Base-by-base conservation (phyloP, 768 basidiomycete genomes). In the Suillus plorans region DNA sequence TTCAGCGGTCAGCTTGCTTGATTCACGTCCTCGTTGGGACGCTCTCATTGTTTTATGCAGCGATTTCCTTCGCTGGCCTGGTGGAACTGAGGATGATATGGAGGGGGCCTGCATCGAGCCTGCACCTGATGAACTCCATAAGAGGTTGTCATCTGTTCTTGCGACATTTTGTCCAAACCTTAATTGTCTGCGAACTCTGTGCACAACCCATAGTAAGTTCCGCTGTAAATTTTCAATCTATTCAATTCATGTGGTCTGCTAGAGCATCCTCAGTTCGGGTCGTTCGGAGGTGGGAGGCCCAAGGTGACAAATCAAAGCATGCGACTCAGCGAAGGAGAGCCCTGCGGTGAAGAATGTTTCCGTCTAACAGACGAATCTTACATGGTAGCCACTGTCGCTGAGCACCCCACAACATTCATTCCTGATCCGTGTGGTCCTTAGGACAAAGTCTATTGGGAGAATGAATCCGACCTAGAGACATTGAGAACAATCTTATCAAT, bases 81-180 rank as follows among this genome's bases (percentile, higher is more conserved):
- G 76, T 14, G 20, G 9, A 5, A 31, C 36, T 7, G 65, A 68
- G 6, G 59, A 52, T 42, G 60, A 45, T 4, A 31, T 69, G 3
- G 63, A 44, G 16, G 28, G 9, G 28, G 62, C 41, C 4, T 39
- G 44, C 13, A 62, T 62, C 12, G 65, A 72, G 0, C 72, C 77
- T 4, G 41, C 68, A 31, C 56, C 63, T 13, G 60, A 69, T 20
- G 67, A 82, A 66, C 63, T 84, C 10, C 71, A 69, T 34, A 62
- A 67, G 2, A 72, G 78, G 49, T 55, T 85, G 36, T 67, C 71
- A 16, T 73, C 74, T 5, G 74, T 74, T 25, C 65, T 79, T 14
- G 68, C 44, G 12, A 25, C 70, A 5, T 86, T 85, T 60, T 87
- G 85, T 66, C 79, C 80, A 6, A 82, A 78, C 52, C 67, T 82